These are phyloP conservation scores for Nemania sp. DNA, from an alignment of 2,329 filamentous ascomycete genomes.

Conservation along the genomic window DNA sequence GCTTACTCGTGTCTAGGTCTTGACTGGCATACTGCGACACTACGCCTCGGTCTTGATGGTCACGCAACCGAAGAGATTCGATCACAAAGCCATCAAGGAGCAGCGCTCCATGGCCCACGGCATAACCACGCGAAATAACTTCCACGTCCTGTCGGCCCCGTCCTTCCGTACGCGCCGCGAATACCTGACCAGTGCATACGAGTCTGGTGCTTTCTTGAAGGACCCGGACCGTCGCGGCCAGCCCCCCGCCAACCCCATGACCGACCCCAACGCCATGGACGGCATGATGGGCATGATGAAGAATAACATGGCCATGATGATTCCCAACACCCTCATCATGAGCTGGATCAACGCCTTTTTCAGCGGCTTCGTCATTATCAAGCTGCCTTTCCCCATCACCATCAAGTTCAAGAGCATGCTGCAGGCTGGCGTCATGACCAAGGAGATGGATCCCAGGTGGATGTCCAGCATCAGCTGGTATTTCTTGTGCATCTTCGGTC, in stretches of 20 bases:
- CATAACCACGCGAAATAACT: conserved; percentile 81
- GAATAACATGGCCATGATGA: conserved; percentile 99
- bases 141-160: conserved; percentile 74
- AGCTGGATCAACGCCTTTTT: conserved; percentile 99
- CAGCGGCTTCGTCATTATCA: conserved; percentile 97
- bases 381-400: conserved; percentile 94
- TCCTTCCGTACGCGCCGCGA: conserved; percentile 83
- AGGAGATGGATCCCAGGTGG: conserved; percentile 96
- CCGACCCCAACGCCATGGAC: conserved; percentile 95
- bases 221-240: conserved; percentile 85
- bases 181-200: conserved; percentile 77
- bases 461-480: conserved; percentile 99
- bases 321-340: conserved; percentile 98
- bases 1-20: conserved; percentile 57
- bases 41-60: conserved; percentile 94
- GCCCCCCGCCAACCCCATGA: conserved; percentile 90
- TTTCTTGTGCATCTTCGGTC: conserved; percentile 93
- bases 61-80: conserved; percentile 79
- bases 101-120: conserved; percentile 84
- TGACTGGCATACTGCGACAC: conserved; percentile 94
- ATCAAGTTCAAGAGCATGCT: conserved; percentile 99
- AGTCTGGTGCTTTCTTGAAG: conserved; percentile 86
- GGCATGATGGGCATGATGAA: conserved; percentile 99
- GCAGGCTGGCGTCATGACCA: conserved; percentile 93
- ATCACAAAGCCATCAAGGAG: conserved; percentile 78